Conservation (phyloP, 1,284 basidiomycete genomes). For the Papiliotrema nemorosa region DNA sequence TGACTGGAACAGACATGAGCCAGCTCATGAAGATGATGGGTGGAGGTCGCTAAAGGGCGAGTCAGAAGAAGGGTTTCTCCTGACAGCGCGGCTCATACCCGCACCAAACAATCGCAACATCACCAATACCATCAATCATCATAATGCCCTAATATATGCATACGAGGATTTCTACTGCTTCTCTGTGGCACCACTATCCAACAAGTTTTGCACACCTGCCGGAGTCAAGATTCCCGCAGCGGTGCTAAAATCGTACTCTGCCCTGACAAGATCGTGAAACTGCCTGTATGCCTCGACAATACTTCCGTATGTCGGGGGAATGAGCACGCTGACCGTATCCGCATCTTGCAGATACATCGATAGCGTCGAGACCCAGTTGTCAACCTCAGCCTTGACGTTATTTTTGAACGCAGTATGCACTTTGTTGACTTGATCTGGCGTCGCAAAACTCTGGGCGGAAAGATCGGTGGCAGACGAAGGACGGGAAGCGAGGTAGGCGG, state of each 20-base stretch:
- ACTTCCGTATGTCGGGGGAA: slow-evolving; percentile 68
- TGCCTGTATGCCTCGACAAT: slow-evolving; percentile 67
- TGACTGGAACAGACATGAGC: slow-evolving; percentile 23
- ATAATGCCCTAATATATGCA: not conserved
- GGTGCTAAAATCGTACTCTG: slow-evolving; percentile 52
- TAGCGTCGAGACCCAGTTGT: slow-evolving; percentile 56
- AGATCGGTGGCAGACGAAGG: slow-evolving; percentile 46
- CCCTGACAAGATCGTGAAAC: slow-evolving; percentile 58
- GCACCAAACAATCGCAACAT: too few species aligned
- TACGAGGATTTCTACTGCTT: not conserved
- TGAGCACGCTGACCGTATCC: slow-evolving; percentile 68
- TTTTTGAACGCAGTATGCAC: slow-evolving; percentile 58
- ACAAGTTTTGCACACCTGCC: slow-evolving; percentile 34
- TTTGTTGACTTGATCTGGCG: slow-evolving; percentile 46
- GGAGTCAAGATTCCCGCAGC: slow-evolving; percentile 47
- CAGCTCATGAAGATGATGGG: slow-evolving; percentile 41
- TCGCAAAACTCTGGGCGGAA: slow-evolving; percentile 54
- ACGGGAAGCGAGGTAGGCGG: slow-evolving; percentile 38
- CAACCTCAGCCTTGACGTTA: slow-evolving; percentile 56
- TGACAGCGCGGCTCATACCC: too few species aligned
- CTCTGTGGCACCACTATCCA: slow-evolving; percentile 9
- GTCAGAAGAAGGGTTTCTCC: too few species aligned
- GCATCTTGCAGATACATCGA: slow-evolving; percentile 73
- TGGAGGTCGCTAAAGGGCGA: too few species aligned
- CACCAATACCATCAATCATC: too few species aligned